Evolutionary conservation across 2,329 filamentous ascomycete species (phyloP), one percentile per base, ranked within the genome.

Genomic region (Biscogniauxia sp.): DNA sequence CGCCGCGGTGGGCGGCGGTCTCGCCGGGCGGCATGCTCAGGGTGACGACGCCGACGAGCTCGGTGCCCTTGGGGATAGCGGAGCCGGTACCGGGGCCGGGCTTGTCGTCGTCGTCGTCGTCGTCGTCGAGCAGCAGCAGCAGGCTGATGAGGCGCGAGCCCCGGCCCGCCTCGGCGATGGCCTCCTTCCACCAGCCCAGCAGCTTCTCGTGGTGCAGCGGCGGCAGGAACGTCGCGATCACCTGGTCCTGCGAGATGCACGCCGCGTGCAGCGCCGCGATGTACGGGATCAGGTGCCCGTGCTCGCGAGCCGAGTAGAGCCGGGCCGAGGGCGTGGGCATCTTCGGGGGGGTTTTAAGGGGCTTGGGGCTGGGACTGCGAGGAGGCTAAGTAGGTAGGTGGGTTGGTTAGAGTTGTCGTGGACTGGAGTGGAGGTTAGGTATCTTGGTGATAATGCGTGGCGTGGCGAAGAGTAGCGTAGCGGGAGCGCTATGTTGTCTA

Each of bases 221-320:
- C n/a, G 84, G 83, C 15, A 86, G 76, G 69, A 88, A 88, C 4
- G 80, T 83, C 25, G 83, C 83, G 41, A 85, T 78, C 63, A 81
- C 82, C 68, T 80, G 77, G 73, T 86, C 84, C 61, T 80, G 75
- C 4, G 80, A 82, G 69, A 89, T 85, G 23, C 85, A 60, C 17
- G 49, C 55, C 7, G 58, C 58, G 28, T 62, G 55, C n/a, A 62
- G 20, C 1, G 55, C 53, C 3, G 55, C 61, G 8, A 62, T 23
- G 53, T 60, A 58, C 2, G 61, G 55, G 45, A 56, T 77, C 20
- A 88, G 78, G 67, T 83, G 79, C 26, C 74, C 69, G 66, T 88
- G 82, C 41, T 75, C 71, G 7, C 69, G 70, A 2, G 78, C 73
- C 25, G 76, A 73, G 72, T 82, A 84, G 65, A 80, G 64, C 55